Evolutionary conservation across 179 eudicot genomes (phyloP), one percentile per base, ranked within the genome.

Genomic region (Beta macrorhiza): DNA sequence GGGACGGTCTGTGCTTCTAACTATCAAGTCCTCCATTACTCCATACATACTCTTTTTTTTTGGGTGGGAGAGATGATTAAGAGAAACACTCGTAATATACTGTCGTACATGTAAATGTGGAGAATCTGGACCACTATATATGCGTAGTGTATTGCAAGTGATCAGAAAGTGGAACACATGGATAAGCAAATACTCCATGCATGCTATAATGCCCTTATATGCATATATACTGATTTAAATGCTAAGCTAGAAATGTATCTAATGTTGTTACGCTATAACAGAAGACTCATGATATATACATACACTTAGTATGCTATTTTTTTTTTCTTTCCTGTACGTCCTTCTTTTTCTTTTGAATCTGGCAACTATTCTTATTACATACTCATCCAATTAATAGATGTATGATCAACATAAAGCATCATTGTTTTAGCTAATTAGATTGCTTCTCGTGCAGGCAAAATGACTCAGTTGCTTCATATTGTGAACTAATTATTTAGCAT

Each of bases 151-250:
- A 76, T 59, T 67, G 78, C 70, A 76, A 37, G 47, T 68, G 15
- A 57, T 37, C 7, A 69, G 44, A 76, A 77, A 76, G 86, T 80
- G 86, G 86, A 72, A 84, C 83, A 84, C 32, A 76, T 76, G 59
- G 81, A 80, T 57, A 71, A 37, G 19, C 81, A 76, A 44, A 64
- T 80, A 57, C 68, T 49, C 9, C 53, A 49, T 65, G 20, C 59
- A 32, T 49, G 47, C 44, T 61, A 11, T 37, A 25, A 58, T 13
- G 0, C 15, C 68, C 25, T 20, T 61, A 61, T 61, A 61, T 10
- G 19, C 11, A 29, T 25, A 63, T 63, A 22, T 7, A 25, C 68
- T 37, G 42, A 37, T 37, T 2, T 37, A 37, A 2, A 29, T 29
- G 1, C 32, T 29, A 1, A 13, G 13, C 16, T 65, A 5, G 44